Evolutionary conservation across 352 stramenopile genomes (phyloP).

Genomic region (Lagenidium sp.): DNA sequence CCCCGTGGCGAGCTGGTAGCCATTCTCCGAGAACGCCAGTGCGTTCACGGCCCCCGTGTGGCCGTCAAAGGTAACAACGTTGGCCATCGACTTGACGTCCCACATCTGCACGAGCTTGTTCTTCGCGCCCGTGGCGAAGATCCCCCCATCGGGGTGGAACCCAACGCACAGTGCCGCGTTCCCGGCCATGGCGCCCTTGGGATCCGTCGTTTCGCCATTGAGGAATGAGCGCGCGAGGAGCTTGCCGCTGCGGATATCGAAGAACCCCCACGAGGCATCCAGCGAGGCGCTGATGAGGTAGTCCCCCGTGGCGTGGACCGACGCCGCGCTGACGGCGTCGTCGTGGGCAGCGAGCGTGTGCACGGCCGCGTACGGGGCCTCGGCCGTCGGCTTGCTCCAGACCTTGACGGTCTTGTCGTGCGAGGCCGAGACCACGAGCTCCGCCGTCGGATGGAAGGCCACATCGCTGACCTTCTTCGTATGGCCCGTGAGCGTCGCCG

Average conservation of each 20-base stretch:
- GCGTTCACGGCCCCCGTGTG: slow-evolving; percentile 56
- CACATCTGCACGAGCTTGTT: slow-evolving; percentile 86
- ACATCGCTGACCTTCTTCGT: slow-evolving; percentile 77
- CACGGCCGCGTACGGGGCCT: slow-evolving; percentile 29
- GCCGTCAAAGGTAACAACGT: slow-evolving; percentile 84
- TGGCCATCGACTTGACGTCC: slow-evolving; percentile 83
- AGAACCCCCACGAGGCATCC: slow-evolving; percentile 80
- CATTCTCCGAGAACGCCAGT: slow-evolving; percentile 93
- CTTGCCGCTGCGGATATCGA: slow-evolving; percentile 61
- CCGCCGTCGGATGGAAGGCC: slow-evolving; percentile 60
- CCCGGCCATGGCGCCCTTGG: slow-evolving; percentile 12
- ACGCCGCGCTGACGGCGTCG: slow-evolving; percentile 46
- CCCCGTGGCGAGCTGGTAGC: slow-evolving; percentile 89
- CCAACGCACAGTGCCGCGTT: slow-evolving; percentile 32
- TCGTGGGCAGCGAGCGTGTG: slow-evolving; percentile 56
- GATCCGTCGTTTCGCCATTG: slow-evolving; percentile 24
- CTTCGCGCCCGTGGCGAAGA: slow-evolving; percentile 73
- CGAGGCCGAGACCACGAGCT: slow-evolving; percentile 60
- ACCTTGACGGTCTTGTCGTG: slow-evolving; percentile 81
- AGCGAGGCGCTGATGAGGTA: slow-evolving; percentile 72
- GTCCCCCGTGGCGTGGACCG: slow-evolving; percentile 76
- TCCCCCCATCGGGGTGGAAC: slow-evolving; percentile 94
- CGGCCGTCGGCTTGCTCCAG: slow-evolving; percentile 37
- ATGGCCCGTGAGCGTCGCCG: slow-evolving; percentile 72
- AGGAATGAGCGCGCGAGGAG: slow-evolving; percentile 37